Percentiles rank a stretch among this genome's conserved stretches.
Evolutionary conservation across 208 protist genomes (phyloP).

Genomic region (Leishmania arabica): DNA sequence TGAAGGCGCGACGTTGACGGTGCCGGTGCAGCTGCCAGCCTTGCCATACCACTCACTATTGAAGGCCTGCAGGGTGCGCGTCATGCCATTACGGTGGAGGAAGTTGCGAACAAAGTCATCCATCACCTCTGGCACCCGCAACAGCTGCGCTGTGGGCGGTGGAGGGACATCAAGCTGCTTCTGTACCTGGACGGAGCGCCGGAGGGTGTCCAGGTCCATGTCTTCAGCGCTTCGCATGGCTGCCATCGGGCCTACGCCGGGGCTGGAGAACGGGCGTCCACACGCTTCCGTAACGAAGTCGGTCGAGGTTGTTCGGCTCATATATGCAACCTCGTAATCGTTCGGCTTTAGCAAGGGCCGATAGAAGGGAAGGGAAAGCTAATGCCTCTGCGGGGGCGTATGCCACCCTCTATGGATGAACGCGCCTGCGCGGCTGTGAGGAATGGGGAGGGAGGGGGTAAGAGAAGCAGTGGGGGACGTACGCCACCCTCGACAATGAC

Average conservation of each 20-base stretch:
- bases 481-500: background rate
- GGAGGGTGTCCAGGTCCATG: slow-evolving; percentile 69
- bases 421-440: background rate
- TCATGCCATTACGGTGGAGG: slow-evolving; percentile 82
- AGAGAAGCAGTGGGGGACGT: background rate
- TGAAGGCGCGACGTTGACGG: slow-evolving; percentile 41
- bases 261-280: background rate
- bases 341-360: background rate
- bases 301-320: background rate
- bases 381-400: background rate
- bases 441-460: background rate
- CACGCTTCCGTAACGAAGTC: background rate
- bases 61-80: slow-evolving; percentile 80
- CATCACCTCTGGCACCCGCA: slow-evolving; percentile 90
- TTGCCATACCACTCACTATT: slow-evolving; percentile 88
- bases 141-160: slow-evolving; percentile 77
- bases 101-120: slow-evolving; percentile 95
- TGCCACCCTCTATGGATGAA: slow-evolving; percentile 2
- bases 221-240: slow-evolving; percentile 31
- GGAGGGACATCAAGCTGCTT: slow-evolving; percentile 59
- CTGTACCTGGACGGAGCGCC: slow-evolving; percentile 53
- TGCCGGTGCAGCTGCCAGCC: slow-evolving; percentile 22
- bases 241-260: background rate
- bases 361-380: too few relatives aligned
- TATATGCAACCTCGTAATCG: background rate